phyloP scores from a whole-genome alignment of 2,329 filamentous ascomycete species.

The Penicillium thymicola region DNA sequence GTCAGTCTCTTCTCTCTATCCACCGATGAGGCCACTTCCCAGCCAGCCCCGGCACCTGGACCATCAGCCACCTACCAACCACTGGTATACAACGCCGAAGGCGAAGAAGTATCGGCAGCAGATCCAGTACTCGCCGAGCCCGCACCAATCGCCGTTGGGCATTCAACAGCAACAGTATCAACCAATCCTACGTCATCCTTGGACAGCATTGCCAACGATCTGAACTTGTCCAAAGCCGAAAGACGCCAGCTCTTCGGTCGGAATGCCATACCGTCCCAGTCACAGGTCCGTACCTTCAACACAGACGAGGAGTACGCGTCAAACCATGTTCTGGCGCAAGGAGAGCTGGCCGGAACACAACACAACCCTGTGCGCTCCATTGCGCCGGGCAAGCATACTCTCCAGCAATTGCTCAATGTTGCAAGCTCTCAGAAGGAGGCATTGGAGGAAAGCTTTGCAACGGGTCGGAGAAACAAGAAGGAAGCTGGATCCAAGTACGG shows the following conservation, averaged over 20 bases:
- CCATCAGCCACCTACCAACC: conserved; percentile 37
- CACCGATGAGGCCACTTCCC: conserved; percentile 22
- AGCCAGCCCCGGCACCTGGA: conserved; percentile 5
- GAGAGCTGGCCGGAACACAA: conserved; percentile 48
- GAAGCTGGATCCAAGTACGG: conserved; percentile 83
- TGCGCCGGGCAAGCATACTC: conserved; percentile 81
- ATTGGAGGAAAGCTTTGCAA: conserved; percentile 86
- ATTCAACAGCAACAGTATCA: conserved; percentile 10
- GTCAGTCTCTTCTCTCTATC: conserved; percentile 45
- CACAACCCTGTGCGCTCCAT: conserved; percentile 82
- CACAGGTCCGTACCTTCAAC: conserved; percentile 81
- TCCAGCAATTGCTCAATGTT: conserved; percentile 81
- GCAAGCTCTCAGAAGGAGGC: conserved; percentile 80
- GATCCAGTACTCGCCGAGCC: conserved; percentile 14
- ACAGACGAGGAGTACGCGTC: conserved; percentile 81
- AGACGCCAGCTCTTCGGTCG: conserved; percentile 84
- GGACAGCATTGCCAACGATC: conserved; percentile 67
- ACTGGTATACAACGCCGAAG: conserved; percentile 37
- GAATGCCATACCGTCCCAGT: conserved; percentile 46
- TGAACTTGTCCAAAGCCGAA: conserved; percentile 74
- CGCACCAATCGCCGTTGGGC: conserved; percentile 1
- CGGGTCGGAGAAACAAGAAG: conserved; percentile 72
- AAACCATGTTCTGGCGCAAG: conserved; percentile 72
- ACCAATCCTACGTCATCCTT: conserved; percentile 45
- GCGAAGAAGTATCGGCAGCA: conserved; percentile 20